Base-by-base conservation (phyloP, 768 basidiomycete species). In the Candolleomyces aberdarensis region DNA sequence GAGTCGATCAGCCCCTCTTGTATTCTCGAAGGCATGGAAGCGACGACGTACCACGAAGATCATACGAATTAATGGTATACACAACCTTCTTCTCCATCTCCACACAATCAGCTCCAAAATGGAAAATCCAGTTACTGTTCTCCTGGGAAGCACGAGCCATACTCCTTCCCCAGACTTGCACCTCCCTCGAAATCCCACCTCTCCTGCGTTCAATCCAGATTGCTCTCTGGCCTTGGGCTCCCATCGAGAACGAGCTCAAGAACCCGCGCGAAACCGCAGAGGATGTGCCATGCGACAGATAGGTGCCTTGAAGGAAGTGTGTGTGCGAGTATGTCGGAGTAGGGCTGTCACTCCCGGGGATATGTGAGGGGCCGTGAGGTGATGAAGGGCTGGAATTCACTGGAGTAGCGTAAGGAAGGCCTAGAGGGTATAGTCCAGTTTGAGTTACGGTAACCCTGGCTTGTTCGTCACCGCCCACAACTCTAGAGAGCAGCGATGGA, bases 171-270 rank as follows among this genome's bases (percentile, higher is more conserved):
- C 83, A 84, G 1, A 80, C 78, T 36, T 80, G 72, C 1, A 85
- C 74, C 44, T 80, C 75, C 39, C 82, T 66, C 56, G 15, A 76
- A 77, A 54, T 72, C 79, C 14, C 75, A 72, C 54, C 60, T 32
- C 78, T 69, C 64, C 73, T 74, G 17, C 84, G 75, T 68, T 85
- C 83, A 5, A 85, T 70, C 85, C 85, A 87, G 5, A 84, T 70
- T 4, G 82, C 85, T 3, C 85, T 76, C 55, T 74, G 78, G 0
- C 80, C 83, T 61, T 81, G 76, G 0, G 75, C 69, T 6, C 85
- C 84, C 3, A 86, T 65, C 1, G 72, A 69, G 63, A 78, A 78
- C 1, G 85, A 66, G 48, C 80, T 83, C 36, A 85, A 74, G 61
- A 85, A 85, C 3, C 81, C 82, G 5, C 77, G 77, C 1, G 76